Percentiles rank a stretch among this genome's conserved stretches.
phyloP scores from a whole-genome alignment of 352 stramenopile species.

The Globisporangium carolinianum region DNA sequence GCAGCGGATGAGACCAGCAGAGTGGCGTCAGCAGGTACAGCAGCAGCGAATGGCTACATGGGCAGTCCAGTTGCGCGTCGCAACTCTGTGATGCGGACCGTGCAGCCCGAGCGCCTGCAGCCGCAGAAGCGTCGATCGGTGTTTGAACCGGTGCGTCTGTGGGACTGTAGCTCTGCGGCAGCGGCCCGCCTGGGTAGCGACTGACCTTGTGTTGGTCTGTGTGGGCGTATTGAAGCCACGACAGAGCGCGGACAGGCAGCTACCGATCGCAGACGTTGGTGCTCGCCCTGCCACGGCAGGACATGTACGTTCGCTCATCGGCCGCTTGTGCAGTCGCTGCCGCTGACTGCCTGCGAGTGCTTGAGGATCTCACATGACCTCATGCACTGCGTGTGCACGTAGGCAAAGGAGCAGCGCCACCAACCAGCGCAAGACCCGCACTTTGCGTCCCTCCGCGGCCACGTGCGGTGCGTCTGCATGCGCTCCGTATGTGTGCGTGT shows the following conservation, averaged over 20 bases:
- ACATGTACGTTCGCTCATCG: conserved; percentile 12
- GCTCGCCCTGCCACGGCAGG: conserved; percentile 22
- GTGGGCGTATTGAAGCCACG: conserved; percentile 6
- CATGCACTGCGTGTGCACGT: neutral
- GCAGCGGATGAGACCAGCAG: conserved; percentile 16
- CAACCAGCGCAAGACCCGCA: conserved; percentile 17
- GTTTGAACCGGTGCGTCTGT: conserved; percentile 16
- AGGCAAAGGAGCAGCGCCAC: conserved; percentile 11
- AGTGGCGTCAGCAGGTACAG: neutral
- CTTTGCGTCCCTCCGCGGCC: conserved; percentile 29
- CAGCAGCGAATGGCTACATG: conserved; percentile 1
- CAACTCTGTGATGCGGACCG: conserved; percentile 7
- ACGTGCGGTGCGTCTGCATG: conserved; percentile 34
- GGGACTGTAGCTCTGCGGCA: neutral
- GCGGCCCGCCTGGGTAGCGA: too few species aligned
- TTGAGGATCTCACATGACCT: too few species aligned
- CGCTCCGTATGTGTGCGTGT: neutral
- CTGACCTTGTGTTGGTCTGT: neutral
- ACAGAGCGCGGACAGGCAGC: conserved; percentile 9
- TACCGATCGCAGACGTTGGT: conserved; percentile 15
- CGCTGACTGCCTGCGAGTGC: neutral
- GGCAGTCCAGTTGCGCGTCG: neutral
- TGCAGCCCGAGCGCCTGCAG: conserved; percentile 7
- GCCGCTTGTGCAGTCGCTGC: neutral
- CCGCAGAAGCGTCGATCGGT: conserved; percentile 5